A percentile compares a stretch with the other conserved stretches of the same genome.
phyloP scores from a whole-genome alignment of 805 yeast species.

The Zygosaccharomyces bailii region DNA sequence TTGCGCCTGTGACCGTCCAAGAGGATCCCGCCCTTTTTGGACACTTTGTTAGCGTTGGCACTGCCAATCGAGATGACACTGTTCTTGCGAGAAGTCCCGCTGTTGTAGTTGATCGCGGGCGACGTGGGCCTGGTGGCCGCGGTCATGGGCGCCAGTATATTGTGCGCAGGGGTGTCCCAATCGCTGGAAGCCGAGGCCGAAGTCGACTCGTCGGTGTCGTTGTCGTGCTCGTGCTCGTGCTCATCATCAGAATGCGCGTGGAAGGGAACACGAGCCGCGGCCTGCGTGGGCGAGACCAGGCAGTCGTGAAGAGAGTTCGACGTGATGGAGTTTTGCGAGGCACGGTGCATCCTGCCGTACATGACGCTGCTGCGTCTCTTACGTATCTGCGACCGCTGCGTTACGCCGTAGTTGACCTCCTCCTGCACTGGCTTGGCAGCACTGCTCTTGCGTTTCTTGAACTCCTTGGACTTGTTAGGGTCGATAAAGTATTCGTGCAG shows the following conservation, averaged over 20 bases:
- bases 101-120: conserved; percentile 1
- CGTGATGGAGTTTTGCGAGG: conserved; percentile 21
- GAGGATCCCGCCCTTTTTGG: conserved; percentile 13
- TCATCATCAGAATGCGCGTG: conserved; percentile 2
- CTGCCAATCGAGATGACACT: conserved; percentile 17
- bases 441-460: conserved; percentile 20
- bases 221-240: conserved; percentile 7
- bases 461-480: conserved; percentile 27
- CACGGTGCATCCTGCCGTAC: conserved; percentile 24
- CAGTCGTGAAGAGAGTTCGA: conserved; percentile 24
- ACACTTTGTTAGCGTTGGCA: conserved; percentile 8
- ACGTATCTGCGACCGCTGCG: conserved; percentile 23
- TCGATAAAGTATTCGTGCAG: conserved; percentile 27
- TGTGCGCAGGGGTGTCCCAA: conserved; percentile 10
- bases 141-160: conserved; percentile 10
- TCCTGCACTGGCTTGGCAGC: conserved; percentile 5
- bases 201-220: conserved; percentile 15
- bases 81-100: conserved; percentile 12
- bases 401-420: conserved; percentile 6
- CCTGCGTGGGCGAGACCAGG: conserved; percentile 9
- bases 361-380: conserved; percentile 26
- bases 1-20: conserved; percentile 14
- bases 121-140: conserved; percentile 12
- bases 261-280: not conserved
- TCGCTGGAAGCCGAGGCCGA: conserved; percentile 11